Percentiles rank a stretch among this genome's conserved stretches.
phyloP scores from a whole-genome alignment of 2,329 filamentous ascomycete species.

The Fusarium sp. region DNA sequence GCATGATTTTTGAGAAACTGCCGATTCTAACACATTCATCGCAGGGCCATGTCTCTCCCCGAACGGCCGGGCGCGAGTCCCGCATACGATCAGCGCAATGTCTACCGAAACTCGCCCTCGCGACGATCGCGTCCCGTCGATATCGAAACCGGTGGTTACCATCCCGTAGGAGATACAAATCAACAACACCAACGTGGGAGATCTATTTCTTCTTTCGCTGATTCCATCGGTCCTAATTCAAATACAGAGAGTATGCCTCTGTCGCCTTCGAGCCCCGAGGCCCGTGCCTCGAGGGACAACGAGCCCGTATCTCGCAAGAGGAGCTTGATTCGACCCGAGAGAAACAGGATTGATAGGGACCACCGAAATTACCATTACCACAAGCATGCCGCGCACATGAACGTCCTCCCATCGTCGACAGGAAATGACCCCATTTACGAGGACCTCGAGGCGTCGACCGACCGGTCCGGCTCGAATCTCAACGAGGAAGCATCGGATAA shows the following conservation, averaged over 20 bases:
- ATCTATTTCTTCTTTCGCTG: constrained; percentile 68
- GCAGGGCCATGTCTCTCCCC: constrained; percentile 69
- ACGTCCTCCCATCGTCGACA: constrained; percentile 87
- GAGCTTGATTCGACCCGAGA: constrained; percentile 89
- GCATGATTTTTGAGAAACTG: background rate
- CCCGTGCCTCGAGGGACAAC: constrained; percentile 42
- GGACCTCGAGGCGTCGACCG: constrained; percentile 74
- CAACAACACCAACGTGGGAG: constrained; percentile 65
- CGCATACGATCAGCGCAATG: constrained; percentile 68
- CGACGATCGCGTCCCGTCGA: constrained; percentile 75
- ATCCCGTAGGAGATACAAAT: constrained; percentile 52
- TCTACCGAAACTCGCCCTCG: constrained; percentile 75
- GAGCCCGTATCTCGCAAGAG: constrained; percentile 74
- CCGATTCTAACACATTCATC: constrained; percentile 34
- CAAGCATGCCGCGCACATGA: constrained; percentile 94
- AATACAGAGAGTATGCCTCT: constrained; percentile 67
- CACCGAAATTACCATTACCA: constrained; percentile 97
- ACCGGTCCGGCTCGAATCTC: constrained; percentile 60
- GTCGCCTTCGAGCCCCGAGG: constrained; percentile 55
- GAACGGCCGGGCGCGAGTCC: constrained; percentile 73
- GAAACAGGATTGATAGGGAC: constrained; percentile 83
- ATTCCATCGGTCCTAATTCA: constrained; percentile 67
- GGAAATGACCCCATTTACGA: constrained; percentile 91
- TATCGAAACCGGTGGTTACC: constrained; percentile 72
- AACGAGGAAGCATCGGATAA: constrained; percentile 59